phyloP scores from a whole-genome alignment of 2,329 filamentous ascomycete genomes.

The Diaporthe sp. region DNA sequence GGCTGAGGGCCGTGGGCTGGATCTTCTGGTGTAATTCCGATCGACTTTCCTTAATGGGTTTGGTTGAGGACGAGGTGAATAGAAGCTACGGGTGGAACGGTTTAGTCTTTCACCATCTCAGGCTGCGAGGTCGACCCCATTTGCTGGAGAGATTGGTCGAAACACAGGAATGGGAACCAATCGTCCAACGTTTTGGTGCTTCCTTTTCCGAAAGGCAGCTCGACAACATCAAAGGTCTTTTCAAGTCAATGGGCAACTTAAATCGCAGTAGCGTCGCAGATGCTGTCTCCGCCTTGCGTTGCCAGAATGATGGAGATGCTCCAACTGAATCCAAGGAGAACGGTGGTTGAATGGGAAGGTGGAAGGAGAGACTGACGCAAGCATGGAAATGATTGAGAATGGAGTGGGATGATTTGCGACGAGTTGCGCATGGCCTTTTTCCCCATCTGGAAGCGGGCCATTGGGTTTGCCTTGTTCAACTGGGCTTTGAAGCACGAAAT shows the following conservation, averaged over 20 bases:
- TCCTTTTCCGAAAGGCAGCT: background rate
- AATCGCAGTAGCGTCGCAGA: background rate
- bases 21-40: background rate
- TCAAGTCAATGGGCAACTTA: background rate
- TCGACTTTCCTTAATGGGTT: background rate
- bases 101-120: background rate
- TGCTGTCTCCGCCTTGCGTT: too few relatives aligned
- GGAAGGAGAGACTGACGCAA: too few relatives aligned
- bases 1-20: background rate
- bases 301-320: background rate
- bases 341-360: background rate
- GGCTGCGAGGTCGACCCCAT: background rate
- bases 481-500: too few relatives aligned
- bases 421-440: background rate
- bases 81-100: too few relatives aligned
- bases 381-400: background rate
- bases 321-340: background rate
- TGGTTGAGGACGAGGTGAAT: background rate
- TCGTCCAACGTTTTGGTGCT: background rate
- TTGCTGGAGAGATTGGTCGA: background rate
- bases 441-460: too few relatives aligned
- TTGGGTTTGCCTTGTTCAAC: too few relatives aligned
- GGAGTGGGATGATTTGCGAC: background rate
- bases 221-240: background rate
- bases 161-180: background rate